Conservation (phyloP, 2,329 filamentous ascomycete species). For the Celoporthe dispersa region DNA sequence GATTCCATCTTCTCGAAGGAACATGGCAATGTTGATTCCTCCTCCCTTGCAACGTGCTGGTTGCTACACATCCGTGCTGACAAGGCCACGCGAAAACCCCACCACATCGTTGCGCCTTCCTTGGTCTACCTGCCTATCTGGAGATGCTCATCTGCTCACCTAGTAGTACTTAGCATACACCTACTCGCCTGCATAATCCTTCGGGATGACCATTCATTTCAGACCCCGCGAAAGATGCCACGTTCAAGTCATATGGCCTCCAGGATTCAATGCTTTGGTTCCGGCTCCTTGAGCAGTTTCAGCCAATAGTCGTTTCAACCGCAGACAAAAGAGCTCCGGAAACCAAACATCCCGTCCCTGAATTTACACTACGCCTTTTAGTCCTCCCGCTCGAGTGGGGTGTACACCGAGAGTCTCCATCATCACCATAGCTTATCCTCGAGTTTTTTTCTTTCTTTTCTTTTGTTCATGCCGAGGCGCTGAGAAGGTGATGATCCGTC, state of each 20-base stretch:
- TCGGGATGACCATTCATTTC: neutral
- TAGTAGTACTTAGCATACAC: neutral
- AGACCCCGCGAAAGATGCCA: neutral
- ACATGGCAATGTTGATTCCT: neutral
- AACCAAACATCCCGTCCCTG: constrained; percentile 18
- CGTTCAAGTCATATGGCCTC: neutral
- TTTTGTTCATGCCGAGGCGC: neutral
- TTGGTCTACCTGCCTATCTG: neutral
- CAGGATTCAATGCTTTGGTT: constrained; percentile 1
- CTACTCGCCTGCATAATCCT: neutral
- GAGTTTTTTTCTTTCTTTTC: neutral
- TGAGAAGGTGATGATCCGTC: neutral
- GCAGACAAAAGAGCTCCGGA: neutral
- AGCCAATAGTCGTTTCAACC: constrained; percentile 14
- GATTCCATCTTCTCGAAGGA: neutral
- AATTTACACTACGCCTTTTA: neutral
- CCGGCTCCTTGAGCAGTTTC: neutral
- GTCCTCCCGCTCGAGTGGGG: neutral
- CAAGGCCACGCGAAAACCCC: neutral
- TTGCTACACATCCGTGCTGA: constrained; percentile 9
- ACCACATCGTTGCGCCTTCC: neutral
- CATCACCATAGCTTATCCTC: neutral
- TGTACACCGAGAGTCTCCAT: neutral
- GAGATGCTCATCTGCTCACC: neutral
- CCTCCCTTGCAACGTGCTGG: neutral